These are phyloP conservation scores for Austroboletus novae-zelandiae DNA, from an alignment of 1,284 basidiomycete genomes.

Conservation along the genomic window DNA sequence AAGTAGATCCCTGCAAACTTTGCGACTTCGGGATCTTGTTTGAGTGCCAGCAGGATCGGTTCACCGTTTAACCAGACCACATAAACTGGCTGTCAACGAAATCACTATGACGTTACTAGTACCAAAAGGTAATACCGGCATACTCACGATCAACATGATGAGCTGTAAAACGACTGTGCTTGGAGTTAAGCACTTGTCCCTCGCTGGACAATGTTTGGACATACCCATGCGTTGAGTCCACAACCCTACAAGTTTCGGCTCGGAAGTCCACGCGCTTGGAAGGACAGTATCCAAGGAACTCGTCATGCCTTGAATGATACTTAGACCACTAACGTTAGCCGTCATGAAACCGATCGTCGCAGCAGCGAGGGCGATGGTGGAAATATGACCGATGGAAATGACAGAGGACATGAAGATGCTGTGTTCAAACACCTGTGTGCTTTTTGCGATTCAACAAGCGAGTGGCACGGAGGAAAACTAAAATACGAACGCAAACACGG, in stretches of 20 bases:
- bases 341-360: constrained; percentile 89
- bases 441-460: constrained; percentile 26
- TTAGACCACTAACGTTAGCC: constrained; percentile 66
- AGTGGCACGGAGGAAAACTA: not conserved
- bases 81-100: constrained; percentile 54
- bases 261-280: constrained; percentile 88
- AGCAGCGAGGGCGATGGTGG: constrained; percentile 80
- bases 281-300: constrained; percentile 88
- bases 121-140: not conserved
- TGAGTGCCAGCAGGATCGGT: constrained; percentile 69
- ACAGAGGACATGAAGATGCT: constrained; percentile 73
- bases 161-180: constrained; percentile 63
- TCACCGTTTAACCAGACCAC: constrained; percentile 83
- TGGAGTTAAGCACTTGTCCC: not conserved
- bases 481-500: constrained; percentile 59
- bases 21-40: constrained; percentile 88
- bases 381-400: constrained; percentile 83
- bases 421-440: constrained; percentile 75
- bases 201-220: constrained; percentile 20
- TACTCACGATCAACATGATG: constrained; percentile 54
- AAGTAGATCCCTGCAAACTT: constrained; percentile 76
- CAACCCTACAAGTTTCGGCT: constrained; percentile 82
- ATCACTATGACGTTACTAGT: not conserved
- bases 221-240: constrained; percentile 88
- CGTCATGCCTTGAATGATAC: constrained; percentile 83